phyloP scores from a whole-genome alignment of 768 basidiomycete species.

The Sporobolomyces roseus region DNA sequence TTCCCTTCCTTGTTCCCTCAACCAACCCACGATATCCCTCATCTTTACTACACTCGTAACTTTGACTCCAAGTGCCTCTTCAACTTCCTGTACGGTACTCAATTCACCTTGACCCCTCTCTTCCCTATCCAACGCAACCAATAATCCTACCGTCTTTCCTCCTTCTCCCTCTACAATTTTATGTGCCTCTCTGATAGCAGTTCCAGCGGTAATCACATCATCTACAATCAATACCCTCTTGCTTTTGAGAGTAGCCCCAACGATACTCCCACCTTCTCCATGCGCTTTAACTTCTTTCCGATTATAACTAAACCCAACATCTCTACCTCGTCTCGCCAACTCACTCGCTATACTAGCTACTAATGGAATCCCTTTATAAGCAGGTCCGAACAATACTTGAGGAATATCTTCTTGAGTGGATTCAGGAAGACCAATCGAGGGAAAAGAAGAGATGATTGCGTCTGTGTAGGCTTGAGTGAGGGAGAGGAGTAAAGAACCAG shows the following conservation, averaged over 20 bases:
- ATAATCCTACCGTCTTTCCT: slow-evolving; percentile 70
- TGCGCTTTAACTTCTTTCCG: slow-evolving; percentile 95
- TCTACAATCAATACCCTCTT: slow-evolving; percentile 83
- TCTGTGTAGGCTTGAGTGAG: slow-evolving; percentile 78
- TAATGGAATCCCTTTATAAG: slow-evolving; percentile 94
- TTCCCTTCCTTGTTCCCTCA: slow-evolving; percentile 63
- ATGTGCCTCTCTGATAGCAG: slow-evolving; percentile 78
- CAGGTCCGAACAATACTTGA: slow-evolving; percentile 89
- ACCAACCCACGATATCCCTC: slow-evolving; percentile 77
- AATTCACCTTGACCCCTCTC: slow-evolving; percentile 68
- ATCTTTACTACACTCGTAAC: slow-evolving; percentile 79
- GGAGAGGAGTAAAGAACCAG: slow-evolving; percentile 71
- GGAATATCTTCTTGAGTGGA: slow-evolving; percentile 49
- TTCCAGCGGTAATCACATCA: slow-evolving; percentile 91
- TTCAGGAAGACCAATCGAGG: slow-evolving; percentile 28
- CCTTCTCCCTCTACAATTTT: slow-evolving; percentile 70
- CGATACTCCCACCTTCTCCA: slow-evolving; percentile 87
- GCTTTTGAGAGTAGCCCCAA: slow-evolving; percentile 76
- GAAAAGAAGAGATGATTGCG: slow-evolving; percentile 61
- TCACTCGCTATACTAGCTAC: slow-evolving; percentile 77
- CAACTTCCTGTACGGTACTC: slow-evolving; percentile 79
- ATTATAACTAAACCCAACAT: slow-evolving; percentile 83
- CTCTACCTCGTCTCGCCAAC: slow-evolving; percentile 61
- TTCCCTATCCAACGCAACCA: slow-evolving; percentile 80
- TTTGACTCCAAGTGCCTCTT: slow-evolving; percentile 64